Evolutionary conservation across 495 filamentous ascomycete genomes (phyloP), one percentile per base, ranked within the genome.

Genomic region (Parmelia sp.): DNA sequence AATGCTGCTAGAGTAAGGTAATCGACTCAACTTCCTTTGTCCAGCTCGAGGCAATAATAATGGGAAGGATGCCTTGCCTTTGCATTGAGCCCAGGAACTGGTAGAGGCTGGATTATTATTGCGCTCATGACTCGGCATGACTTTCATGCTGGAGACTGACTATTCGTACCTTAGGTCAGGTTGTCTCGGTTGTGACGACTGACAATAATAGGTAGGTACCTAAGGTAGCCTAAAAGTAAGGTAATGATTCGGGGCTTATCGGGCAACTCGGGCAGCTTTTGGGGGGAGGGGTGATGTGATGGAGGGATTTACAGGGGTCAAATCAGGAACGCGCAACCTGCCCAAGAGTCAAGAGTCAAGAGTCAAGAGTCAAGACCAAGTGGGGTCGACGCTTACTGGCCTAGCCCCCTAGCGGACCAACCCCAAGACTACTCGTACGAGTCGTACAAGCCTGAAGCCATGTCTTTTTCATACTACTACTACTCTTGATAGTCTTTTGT

Each of bases 221-320:
- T 42, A 12, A 42, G 12, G 14, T 9, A 42, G 12, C 11, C 11
- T 42, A 42, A 9, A 17, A 42, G 39, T 44, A 23, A 56, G 61
- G 57, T 37, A 25, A 62, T n/a, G 49, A 44, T 36, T 39, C 61
- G 61, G 37, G 35, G 37, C 61, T 63, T 63, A 63, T 63, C 61
- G 61, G 61, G 36, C 19, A 44, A 27, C 36, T n/a, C n/a, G n/a
- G n/a, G n/a, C n/a, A n/a, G n/a, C n/a, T n/a, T 29, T 40, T 45
- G n/a, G 36, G 51, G 39, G 6, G 47, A 17, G 44, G 23, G 11
- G 45, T 49, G 9, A 31, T 62, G 23, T 29, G 47, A n/a, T n/a
- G n/a, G n/a, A n/a, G n/a, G n/a, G n/a, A 55, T 62, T 36, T 31
- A 49, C 47, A 62, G 61, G 47, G 61, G 31, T 19, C 61, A 40